Evolutionary conservation across 1,139 yeast species (phyloP).

Genomic region (Casaregolazyma suthepensis): DNA sequence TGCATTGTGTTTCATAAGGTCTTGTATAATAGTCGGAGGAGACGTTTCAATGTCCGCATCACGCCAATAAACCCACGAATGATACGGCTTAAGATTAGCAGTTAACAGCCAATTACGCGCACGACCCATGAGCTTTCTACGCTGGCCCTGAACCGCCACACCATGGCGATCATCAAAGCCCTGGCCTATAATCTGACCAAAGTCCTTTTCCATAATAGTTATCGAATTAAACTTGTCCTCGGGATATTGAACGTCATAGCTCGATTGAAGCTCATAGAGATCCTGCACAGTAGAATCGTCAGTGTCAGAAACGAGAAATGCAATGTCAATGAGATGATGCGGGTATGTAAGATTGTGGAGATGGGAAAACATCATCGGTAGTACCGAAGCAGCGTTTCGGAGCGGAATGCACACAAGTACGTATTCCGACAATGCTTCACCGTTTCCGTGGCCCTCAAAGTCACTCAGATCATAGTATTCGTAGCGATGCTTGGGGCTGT

Average conservation of each 20-base stretch:
- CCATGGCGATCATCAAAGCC: conserved; percentile 80
- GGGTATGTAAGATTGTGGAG: conserved; percentile 58
- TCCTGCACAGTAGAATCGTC: conserved; percentile 57
- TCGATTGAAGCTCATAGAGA: conserved; percentile 44
- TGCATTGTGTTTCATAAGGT: conserved; percentile 55
- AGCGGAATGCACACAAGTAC: conserved; percentile 58
- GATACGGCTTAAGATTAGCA: conserved; percentile 57
- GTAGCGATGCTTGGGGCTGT: conserved; percentile 15
- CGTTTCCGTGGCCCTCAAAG: conserved; percentile 43
- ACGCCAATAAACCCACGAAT: conserved; percentile 72
- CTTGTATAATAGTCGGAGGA: conserved; percentile 57
- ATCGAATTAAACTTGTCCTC: conserved; percentile 15
- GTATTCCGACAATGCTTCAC: conserved; percentile 51
- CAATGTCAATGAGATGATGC: conserved; percentile 55
- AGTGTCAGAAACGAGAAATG: conserved; percentile 60
- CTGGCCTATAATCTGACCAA: conserved; percentile 65
- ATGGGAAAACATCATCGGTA: conserved; percentile 59
- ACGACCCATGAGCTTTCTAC: conserved; percentile 66
- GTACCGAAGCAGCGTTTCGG: conserved; percentile 59
- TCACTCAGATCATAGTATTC: conserved; percentile 49
- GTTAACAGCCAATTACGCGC: conserved; percentile 67
- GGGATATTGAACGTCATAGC: conserved; percentile 20
- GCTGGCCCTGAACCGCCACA: conserved; percentile 63
- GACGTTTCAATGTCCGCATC: conserved; percentile 64
- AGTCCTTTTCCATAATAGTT: conserved; percentile 54